Conservation (phyloP, 768 basidiomycete genomes). For the Piloderma croceum region DNA sequence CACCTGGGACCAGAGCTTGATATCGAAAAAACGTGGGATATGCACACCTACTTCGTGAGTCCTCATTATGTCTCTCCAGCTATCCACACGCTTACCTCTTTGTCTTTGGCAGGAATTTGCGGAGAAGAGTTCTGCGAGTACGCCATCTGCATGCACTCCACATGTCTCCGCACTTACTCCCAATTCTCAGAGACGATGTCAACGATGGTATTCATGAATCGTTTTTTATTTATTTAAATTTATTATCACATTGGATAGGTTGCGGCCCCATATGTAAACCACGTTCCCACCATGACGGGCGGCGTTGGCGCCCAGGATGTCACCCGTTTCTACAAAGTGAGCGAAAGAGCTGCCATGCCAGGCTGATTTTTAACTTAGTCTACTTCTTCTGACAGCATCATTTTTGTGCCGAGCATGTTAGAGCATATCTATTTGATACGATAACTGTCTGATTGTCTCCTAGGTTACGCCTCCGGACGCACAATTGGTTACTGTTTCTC, state of each 20-base stretch:
- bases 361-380: too few relatives aligned
- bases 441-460: neutral
- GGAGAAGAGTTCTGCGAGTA: conserved; percentile 35
- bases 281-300: conserved; percentile 42
- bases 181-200: conserved; percentile 36
- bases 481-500: conserved; percentile 36
- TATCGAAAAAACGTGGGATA: conserved; percentile 42
- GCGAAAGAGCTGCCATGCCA: too few relatives aligned
- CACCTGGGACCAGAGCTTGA: conserved; percentile 40
- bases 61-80: neutral
- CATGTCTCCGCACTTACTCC: too few relatives aligned
- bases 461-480: conserved; percentile 38
- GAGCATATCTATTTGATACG: too few relatives aligned
- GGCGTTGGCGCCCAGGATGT: conserved; percentile 38
- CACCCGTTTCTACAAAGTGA: conserved; percentile 41
- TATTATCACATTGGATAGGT: conserved; percentile 28
- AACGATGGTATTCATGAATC: conserved; percentile 35
- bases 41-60: conserved; percentile 39
- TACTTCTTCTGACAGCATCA: too few relatives aligned
- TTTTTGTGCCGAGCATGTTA: too few relatives aligned
- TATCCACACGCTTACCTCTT: conserved; percentile 5
- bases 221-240: too few relatives aligned
- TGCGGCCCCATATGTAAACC: conserved; percentile 36
- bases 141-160: conserved; percentile 10
- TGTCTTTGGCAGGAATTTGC: conserved; percentile 28